Percentiles rank a stretch among this genome's conserved stretches.
Conservation (phyloP, 1,284 basidiomycete species). For the Cryptococcus sp. region DNA sequence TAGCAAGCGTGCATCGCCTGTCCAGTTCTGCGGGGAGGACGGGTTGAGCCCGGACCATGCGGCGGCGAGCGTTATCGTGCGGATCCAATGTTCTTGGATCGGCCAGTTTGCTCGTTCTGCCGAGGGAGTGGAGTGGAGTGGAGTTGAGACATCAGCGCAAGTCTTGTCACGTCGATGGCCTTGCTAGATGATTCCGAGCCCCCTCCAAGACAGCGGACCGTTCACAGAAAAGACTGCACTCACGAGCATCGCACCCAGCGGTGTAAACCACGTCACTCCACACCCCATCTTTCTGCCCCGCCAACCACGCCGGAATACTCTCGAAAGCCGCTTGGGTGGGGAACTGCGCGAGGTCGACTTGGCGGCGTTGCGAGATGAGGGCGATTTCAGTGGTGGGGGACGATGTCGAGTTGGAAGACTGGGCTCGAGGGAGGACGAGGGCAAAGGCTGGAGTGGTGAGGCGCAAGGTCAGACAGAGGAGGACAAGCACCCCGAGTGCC, state of each 20-base stretch:
- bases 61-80: conserved; percentile 58
- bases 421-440: not conserved
- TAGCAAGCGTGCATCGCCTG: conserved; percentile 50
- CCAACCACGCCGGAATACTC: conserved; percentile 16
- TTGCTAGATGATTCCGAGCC: too few species aligned
- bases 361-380: conserved; percentile 15
- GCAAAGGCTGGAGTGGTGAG: not conserved
- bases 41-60: conserved; percentile 58
- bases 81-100: conserved; percentile 60
- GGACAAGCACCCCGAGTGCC: too few species aligned
- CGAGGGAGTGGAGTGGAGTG: not conserved
- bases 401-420: too few species aligned
- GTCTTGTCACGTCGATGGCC: too few species aligned
- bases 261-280: conserved; percentile 62
- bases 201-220: too few species aligned
- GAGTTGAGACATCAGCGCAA: not conserved
- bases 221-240: conserved; percentile 2
- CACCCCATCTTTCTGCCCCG: conserved; percentile 51
- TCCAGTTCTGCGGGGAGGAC: conserved; percentile 47
- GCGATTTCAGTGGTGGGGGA: conserved; percentile 4
- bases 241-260: conserved; percentile 57
- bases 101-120: conserved; percentile 62
- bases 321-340: conserved; percentile 9
- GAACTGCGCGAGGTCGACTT: conserved; percentile 21
- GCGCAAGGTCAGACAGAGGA: too few species aligned